These are phyloP conservation scores for Wickerhamomyces canadensis DNA, from an alignment of 805 yeast genomes.

Conservation along the genomic window DNA sequence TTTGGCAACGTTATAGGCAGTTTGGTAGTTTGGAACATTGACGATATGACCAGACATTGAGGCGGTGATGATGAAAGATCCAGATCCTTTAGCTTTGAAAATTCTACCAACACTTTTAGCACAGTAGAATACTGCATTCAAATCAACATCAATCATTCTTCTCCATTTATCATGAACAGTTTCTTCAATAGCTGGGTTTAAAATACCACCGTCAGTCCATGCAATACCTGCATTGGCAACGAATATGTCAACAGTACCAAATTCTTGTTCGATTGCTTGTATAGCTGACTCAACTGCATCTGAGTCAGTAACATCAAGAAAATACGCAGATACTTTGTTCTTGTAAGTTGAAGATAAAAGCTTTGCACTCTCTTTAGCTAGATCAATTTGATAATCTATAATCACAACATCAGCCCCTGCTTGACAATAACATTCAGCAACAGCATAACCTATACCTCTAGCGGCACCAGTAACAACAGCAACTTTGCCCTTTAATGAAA, in stretches of 20 bases:
- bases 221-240: slow-evolving; percentile 90
- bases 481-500: slow-evolving; percentile 75
- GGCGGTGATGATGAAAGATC: slow-evolving; percentile 79
- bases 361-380: slow-evolving; percentile 55
- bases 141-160: slow-evolving; percentile 66
- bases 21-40: slow-evolving; percentile 82
- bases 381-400: slow-evolving; percentile 23
- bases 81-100: slow-evolving; percentile 69
- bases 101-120: slow-evolving; percentile 71
- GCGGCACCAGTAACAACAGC: slow-evolving; percentile 86
- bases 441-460: slow-evolving; percentile 76
- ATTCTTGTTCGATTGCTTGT: slow-evolving; percentile 47
- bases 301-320: slow-evolving; percentile 25
- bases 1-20: slow-evolving; percentile 85
- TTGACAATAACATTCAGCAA: slow-evolving; percentile 78
- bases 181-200: slow-evolving; percentile 28
- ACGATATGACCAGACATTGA: slow-evolving; percentile 89
- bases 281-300: slow-evolving; percentile 24
- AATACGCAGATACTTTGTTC: slow-evolving; percentile 52
- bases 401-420: slow-evolving; percentile 79
- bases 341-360: slow-evolving; percentile 51
- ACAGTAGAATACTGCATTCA: slow-evolving; percentile 76
- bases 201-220: slow-evolving; percentile 63
- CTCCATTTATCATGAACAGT: slow-evolving; percentile 52
- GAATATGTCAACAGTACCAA: slow-evolving; percentile 70